phyloP scores from a whole-genome alignment of 2,329 filamentous ascomycete genomes.

The Phyllosticta citrichinensis region DNA sequence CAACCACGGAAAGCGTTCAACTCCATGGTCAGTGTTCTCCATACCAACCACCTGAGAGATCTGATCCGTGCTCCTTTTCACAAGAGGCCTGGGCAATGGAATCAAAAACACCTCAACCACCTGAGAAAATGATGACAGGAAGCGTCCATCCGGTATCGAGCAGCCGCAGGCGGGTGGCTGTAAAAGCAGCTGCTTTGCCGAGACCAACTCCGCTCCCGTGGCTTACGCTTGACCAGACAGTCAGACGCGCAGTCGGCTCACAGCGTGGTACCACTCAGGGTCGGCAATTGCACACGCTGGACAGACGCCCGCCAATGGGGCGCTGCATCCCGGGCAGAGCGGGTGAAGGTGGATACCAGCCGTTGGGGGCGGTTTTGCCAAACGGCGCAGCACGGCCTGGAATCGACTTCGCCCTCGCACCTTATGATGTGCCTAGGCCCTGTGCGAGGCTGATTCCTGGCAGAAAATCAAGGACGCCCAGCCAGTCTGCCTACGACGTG shows the following conservation, averaged over 20 bases:
- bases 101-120: not conserved
- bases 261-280: not conserved
- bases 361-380: not conserved
- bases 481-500: not conserved
- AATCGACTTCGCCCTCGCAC: not conserved
- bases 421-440: not conserved
- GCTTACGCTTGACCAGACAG: not conserved
- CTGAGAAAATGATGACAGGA: not conserved
- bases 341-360: not conserved
- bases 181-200: not conserved
- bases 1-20: not conserved
- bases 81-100: not conserved
- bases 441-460: not conserved
- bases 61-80: not conserved
- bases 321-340: not conserved
- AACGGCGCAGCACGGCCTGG: not conserved
- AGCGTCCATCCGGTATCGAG: not conserved
- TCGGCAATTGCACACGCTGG: not conserved
- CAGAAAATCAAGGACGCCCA: not conserved
- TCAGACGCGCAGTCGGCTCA: not conserved
- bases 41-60: not conserved
- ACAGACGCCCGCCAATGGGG: not conserved
- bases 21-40: not conserved
- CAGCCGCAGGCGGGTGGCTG: not conserved
- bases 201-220: not conserved